Evolutionary conservation across 371 early-diverging fungal species (phyloP).

Genomic region (Syncephalis plumigaleata): DNA sequence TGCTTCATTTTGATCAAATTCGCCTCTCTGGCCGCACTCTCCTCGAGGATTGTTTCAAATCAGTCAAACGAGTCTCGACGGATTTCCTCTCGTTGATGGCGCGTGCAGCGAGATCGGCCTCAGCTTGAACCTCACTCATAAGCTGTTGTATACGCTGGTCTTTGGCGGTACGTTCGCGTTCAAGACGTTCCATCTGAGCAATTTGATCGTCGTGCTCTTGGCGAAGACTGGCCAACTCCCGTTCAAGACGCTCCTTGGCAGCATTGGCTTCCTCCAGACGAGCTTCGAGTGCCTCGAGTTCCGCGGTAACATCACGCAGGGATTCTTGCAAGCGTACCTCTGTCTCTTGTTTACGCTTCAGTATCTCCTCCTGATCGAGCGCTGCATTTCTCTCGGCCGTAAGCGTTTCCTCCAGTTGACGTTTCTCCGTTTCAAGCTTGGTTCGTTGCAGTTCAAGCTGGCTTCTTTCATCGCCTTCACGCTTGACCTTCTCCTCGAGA

Average conservation of each 20-base stretch:
- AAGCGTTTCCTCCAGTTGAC: conserved; percentile 42
- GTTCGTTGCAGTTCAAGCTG: conserved; percentile 23
- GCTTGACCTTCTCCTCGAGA: conserved; percentile 31
- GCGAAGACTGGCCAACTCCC: conserved; percentile 17
- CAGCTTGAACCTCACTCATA: conserved; percentile 23
- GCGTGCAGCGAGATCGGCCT: conserved; percentile 15
- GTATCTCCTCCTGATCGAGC: conserved; percentile 61
- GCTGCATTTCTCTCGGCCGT: conserved; percentile 49
- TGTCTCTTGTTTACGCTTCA: conserved; percentile 50
- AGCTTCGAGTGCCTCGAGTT: conserved; percentile 44
- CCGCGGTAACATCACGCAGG: conserved; percentile 32
- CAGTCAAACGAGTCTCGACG: conserved; percentile 30
- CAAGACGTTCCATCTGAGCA: conserved; percentile 28
- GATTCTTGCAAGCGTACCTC: conserved; percentile 45
- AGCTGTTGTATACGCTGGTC: conserved; percentile 33
- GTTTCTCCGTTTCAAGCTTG: conserved; percentile 42
- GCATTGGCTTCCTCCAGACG: conserved; percentile 29
- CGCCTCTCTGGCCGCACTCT: conserved; percentile 18
- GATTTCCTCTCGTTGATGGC: conserved; percentile 33
- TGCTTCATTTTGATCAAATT: conserved; percentile 26
- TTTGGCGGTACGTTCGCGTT: conserved; percentile 30
- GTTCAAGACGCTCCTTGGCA: conserved; percentile 25
- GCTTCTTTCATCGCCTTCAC: conserved; percentile 26
- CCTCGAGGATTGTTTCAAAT: conserved; percentile 29
- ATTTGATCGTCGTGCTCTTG: conserved; percentile 24